Percentiles rank a stretch among this genome's conserved stretches.
Evolutionary conservation across 345 rosid genomes (phyloP).

Genomic region (Adansonia digitata): DNA sequence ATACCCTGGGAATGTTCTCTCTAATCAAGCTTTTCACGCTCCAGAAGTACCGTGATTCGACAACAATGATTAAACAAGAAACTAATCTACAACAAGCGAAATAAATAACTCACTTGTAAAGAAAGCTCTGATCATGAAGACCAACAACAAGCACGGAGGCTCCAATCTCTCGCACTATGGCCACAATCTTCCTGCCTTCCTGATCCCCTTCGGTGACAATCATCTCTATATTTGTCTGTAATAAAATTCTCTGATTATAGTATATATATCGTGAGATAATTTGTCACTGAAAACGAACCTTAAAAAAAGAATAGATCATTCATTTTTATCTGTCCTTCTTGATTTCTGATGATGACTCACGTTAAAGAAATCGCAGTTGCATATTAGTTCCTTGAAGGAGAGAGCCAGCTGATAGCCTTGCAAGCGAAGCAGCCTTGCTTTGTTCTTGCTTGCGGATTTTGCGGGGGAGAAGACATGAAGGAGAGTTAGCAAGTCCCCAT

Average conservation of each 20-base stretch:
- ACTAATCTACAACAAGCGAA: too few relatives aligned
- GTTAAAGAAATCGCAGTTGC: slow-evolving; percentile 43
- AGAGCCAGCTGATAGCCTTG: slow-evolving; percentile 52
- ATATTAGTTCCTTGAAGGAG: slow-evolving; percentile 56
- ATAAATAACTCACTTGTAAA: slow-evolving; percentile 65
- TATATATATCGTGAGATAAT: too few relatives aligned
- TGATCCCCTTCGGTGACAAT: slow-evolving; percentile 85
- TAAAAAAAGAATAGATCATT: too few relatives aligned
- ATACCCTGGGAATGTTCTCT: too few relatives aligned
- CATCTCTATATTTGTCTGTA: slow-evolving; percentile 42
- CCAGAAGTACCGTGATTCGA: too few relatives aligned
- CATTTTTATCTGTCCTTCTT: too few relatives aligned
- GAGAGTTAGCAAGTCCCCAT: slow-evolving; percentile 48
- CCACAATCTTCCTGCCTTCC: slow-evolving; percentile 58
- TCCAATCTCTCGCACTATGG: slow-evolving; percentile 67
- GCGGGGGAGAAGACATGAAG: slow-evolving; percentile 45
- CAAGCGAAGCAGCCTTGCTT: slow-evolving; percentile 38
- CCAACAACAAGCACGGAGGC: slow-evolving; percentile 79
- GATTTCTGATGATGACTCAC: too few relatives aligned
- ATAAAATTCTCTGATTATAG: slow-evolving; percentile 20
- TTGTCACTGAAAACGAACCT: too few relatives aligned
- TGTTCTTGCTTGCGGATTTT: slow-evolving; percentile 35
- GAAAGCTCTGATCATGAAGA: slow-evolving; percentile 84
- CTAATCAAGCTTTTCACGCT: too few relatives aligned
- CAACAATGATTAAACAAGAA: not conserved